Conservation (phyloP, 2,329 filamentous ascomycete genomes). For the Nothophaeocryptopus gaeumannii region DNA sequence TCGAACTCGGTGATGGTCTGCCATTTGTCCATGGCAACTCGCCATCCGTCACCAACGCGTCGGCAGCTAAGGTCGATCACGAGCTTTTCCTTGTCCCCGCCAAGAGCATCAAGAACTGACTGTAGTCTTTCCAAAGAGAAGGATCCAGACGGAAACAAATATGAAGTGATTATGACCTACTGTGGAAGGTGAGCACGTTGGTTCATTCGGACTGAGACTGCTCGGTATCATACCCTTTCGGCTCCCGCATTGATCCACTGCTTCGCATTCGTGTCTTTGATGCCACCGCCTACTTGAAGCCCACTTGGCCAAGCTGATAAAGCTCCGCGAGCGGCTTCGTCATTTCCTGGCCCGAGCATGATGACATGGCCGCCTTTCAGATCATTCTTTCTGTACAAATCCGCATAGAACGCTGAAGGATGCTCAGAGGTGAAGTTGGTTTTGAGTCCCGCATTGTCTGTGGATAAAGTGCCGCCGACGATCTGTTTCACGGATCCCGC, state of each 20-base stretch:
- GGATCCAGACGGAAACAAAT: constrained; percentile 77
- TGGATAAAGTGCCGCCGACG: constrained; percentile 84
- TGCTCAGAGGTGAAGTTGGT: constrained; percentile 91
- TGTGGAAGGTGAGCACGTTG: constrained; percentile 23
- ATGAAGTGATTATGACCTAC: constrained; percentile 96
- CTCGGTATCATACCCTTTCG: constrained; percentile 65
- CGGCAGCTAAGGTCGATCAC: constrained; percentile 96
- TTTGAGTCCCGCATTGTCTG: constrained; percentile 54
- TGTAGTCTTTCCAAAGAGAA: constrained; percentile 78
- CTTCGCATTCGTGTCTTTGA: constrained; percentile 77
- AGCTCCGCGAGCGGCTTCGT: constrained; percentile 73
- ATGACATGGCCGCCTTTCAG: constrained; percentile 88
- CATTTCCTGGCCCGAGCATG: constrained; percentile 89
- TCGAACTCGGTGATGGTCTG: constrained; percentile 97
- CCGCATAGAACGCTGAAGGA: constrained; percentile 75
- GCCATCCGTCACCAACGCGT: constrained; percentile 73
- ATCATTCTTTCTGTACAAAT: constrained; percentile 71
- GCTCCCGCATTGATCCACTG: constrained; percentile 86
- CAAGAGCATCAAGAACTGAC: constrained; percentile 69
- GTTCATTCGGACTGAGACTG: constrained; percentile 1
- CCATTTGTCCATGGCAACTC: constrained; percentile 99
- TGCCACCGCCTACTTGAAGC: constrained; percentile 90
- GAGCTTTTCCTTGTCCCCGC: constrained; percentile 71
- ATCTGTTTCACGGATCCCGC: constrained; percentile 98
- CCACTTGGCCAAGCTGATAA: constrained; percentile 73